These are phyloP conservation scores for Gentiana straminea DNA, from an alignment of 257 asterid genomes.

Conservation along the genomic window DNA sequence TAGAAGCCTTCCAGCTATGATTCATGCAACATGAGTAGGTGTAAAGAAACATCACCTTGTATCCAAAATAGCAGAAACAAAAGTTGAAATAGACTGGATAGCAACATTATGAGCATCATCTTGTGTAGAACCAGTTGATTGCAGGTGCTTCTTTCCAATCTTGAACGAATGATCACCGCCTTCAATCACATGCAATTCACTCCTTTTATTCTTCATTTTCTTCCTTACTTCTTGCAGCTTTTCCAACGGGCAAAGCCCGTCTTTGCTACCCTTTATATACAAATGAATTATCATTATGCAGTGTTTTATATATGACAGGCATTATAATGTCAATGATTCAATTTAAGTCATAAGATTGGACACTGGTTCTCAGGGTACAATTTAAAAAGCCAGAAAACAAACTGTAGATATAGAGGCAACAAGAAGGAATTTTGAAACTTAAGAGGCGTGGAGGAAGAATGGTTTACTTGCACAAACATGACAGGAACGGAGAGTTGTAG, in stretches of 20 bases:
- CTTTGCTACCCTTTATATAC: conserved; percentile 72
- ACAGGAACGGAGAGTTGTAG: conserved; percentile 53
- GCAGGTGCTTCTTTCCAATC: conserved; percentile 53
- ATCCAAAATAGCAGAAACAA: conserved; percentile 26
- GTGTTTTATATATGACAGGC: not conserved
- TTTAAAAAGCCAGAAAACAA: not conserved
- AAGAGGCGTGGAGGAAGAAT: not conserved
- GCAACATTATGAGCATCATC: conserved; percentile 57
- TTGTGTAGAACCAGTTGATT: conserved; percentile 40
- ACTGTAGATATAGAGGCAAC: too few species aligned
- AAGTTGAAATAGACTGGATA: conserved; percentile 37
- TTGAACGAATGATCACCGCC: conserved; percentile 94
- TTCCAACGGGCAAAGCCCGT: conserved; percentile 61
- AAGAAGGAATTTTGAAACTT: too few species aligned
- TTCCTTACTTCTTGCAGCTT: conserved; percentile 52
- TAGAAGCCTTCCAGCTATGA: too few species aligned
- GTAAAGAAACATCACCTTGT: conserved; percentile 1
- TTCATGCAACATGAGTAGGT: not conserved
- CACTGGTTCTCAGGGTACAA: not conserved
- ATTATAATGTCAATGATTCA: conserved; percentile 1
- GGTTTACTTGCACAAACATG: conserved; percentile 72
- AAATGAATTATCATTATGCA: conserved; percentile 1
- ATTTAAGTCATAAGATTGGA: not conserved
- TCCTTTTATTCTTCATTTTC: conserved; percentile 36
- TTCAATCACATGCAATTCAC: conserved; percentile 54